A percentile compares a stretch with the other conserved stretches of the same genome.
These are phyloP conservation scores for Berkeleyomyces basicola DNA, from an alignment of 2,329 filamentous ascomycete genomes.

Conservation along the genomic window DNA sequence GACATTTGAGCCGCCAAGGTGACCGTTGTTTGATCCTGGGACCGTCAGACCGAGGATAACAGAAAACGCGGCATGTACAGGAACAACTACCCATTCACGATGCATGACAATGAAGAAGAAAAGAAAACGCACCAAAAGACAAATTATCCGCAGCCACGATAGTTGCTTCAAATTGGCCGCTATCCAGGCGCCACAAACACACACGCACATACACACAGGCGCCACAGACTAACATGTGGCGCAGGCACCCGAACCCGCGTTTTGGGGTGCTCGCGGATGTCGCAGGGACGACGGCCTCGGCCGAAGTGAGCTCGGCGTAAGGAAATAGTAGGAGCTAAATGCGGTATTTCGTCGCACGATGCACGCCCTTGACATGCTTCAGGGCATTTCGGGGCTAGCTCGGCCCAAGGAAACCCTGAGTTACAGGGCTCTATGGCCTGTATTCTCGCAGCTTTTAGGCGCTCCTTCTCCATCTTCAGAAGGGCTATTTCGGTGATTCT, in stretches of 20 bases:
- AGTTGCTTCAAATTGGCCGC: too few relatives aligned
- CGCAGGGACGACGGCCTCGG: constrained; percentile 6
- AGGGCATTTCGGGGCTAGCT: constrained; percentile 1
- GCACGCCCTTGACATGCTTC: not conserved
- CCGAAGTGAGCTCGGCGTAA: constrained; percentile 14
- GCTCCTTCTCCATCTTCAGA: not conserved
- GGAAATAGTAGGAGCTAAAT: constrained; percentile 5
- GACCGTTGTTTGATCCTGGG: not conserved
- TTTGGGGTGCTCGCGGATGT: not conserved
- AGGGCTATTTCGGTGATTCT: not conserved
- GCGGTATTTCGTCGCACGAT: constrained; percentile 6
- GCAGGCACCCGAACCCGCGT: not conserved
- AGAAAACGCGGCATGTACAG: not conserved
- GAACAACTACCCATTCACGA: not conserved
- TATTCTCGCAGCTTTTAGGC: not conserved
- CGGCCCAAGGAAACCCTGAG: not conserved
- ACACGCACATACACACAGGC: not conserved
- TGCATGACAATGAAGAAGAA: not conserved
- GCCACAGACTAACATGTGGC: not conserved
- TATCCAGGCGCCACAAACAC: not conserved
- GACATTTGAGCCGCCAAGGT: not conserved
- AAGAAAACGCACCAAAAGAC: too few relatives aligned
- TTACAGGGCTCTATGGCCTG: not conserved
- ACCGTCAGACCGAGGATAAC: not conserved
- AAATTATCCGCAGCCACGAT: too few relatives aligned